A percentile compares a stretch with the other conserved stretches of the same genome.
Conservation (phyloP, 1,284 basidiomycete species). For the Ceratobasidium sp. region DNA sequence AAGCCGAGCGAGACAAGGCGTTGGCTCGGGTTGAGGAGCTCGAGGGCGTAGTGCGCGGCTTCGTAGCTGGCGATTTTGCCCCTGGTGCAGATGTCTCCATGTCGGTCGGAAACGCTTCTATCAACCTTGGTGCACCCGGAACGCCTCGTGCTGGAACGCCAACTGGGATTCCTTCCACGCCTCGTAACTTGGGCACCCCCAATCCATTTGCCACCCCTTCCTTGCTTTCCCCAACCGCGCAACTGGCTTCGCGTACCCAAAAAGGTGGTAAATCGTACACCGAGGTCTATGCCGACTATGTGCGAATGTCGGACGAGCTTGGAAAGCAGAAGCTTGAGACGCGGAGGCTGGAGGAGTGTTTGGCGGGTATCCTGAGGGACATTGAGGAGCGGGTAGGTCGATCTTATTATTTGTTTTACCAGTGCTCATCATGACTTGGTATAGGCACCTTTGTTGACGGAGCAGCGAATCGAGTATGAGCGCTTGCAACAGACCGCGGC, state of each 20-base stretch:
- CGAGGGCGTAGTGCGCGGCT: slow-evolving; percentile 42
- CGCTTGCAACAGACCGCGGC: slow-evolving; percentile 76
- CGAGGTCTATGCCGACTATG: slow-evolving; percentile 87
- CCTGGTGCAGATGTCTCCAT: slow-evolving; percentile 28
- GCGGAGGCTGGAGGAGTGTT: slow-evolving; percentile 77
- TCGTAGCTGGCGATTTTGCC: slow-evolving; percentile 31
- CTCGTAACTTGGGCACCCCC: slow-evolving; percentile 19
- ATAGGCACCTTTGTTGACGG: slow-evolving; percentile 86
- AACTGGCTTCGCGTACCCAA: slow-evolving; percentile 79
- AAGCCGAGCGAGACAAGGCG: slow-evolving; percentile 67
- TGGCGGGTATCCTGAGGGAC: slow-evolving; percentile 76
- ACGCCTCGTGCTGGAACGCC: slow-evolving; percentile 41
- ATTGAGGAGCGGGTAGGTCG: slow-evolving; percentile 83
- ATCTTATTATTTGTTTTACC: background rate
- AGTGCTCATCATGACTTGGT: slow-evolving; percentile 18
- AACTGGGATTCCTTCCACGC: slow-evolving; percentile 39
- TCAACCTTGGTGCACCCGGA: slow-evolving; percentile 2
- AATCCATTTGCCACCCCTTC: slow-evolving; percentile 46
- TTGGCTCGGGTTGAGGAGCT: slow-evolving; percentile 47
- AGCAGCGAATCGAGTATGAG: slow-evolving; percentile 86
- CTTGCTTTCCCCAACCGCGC: slow-evolving; percentile 81
- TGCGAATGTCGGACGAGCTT: slow-evolving; percentile 83
- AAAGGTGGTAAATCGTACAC: slow-evolving; percentile 85
- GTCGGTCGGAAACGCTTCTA: slow-evolving; percentile 17
- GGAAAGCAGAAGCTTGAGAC: slow-evolving; percentile 79